These are phyloP conservation scores for Beauveria bassiana DNA, from an alignment of 2,329 filamentous ascomycete genomes.

Conservation along the genomic window DNA sequence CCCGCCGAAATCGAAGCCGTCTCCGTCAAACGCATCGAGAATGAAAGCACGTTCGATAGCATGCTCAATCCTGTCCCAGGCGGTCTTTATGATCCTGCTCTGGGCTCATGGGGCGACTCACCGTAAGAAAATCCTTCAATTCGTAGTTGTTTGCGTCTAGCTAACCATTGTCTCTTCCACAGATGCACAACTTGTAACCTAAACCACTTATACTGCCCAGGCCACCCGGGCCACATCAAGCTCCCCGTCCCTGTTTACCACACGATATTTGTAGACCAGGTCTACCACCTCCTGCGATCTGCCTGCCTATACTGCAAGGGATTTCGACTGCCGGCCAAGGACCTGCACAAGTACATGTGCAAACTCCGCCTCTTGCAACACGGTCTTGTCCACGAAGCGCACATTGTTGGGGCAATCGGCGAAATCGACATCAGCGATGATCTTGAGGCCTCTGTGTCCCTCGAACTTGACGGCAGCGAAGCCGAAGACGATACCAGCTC, in stretches of 20 bases:
- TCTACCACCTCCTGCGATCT: constrained; percentile 74
- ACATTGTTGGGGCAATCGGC: constrained; percentile 45
- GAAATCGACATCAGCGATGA: constrained; percentile 34
- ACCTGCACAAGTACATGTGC: constrained; percentile 73
- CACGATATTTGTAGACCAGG: constrained; percentile 91
- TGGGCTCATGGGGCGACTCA: constrained; percentile 83
- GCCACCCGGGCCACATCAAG: constrained; percentile 92
- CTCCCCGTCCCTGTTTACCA: constrained; percentile 91
- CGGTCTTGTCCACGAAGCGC: constrained; percentile 66
- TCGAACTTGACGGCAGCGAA: constrained; percentile 44
- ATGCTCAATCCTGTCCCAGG: constrained; percentile 83
- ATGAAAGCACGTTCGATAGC: constrained; percentile 88
- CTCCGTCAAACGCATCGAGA: constrained; percentile 90
- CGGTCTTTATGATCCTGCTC: constrained; percentile 84
- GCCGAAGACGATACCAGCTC: constrained; percentile 56
- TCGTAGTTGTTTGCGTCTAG: background rate
- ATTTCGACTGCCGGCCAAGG: constrained; percentile 68
- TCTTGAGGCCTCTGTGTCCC: constrained; percentile 19
- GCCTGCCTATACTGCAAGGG: constrained; percentile 88
- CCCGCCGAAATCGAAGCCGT: constrained; percentile 76
- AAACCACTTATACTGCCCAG: constrained; percentile 73
- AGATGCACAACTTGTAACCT: constrained; percentile 92
- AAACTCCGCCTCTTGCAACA: constrained; percentile 80
- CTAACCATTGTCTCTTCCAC: background rate
- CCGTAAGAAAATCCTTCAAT: constrained; percentile 43